These are phyloP conservation scores for Artemisia tridentata DNA, from an alignment of 129 eudicot species.

Conservation along the genomic window DNA sequence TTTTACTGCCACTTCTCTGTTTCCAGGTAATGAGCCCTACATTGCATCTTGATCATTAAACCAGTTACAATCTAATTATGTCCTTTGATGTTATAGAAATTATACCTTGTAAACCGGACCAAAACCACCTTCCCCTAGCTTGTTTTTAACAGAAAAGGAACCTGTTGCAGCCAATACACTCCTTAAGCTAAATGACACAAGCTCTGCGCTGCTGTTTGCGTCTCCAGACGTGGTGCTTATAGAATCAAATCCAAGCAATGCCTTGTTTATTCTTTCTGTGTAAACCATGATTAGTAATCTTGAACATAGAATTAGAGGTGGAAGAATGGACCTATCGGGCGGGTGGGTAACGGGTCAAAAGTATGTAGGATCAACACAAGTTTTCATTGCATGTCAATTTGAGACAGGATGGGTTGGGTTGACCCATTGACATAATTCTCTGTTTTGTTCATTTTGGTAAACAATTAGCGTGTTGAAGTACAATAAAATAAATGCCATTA, in stretches of 20 bases:
- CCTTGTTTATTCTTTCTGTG: constrained; percentile 23
- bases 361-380: neutral
- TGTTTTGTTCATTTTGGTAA: neutral
- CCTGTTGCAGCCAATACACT: constrained; percentile 33
- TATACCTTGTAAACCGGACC: constrained; percentile 26
- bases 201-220: constrained; percentile 28
- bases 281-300: neutral
- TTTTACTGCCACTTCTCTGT: constrained; percentile 35
- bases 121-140: constrained; percentile 43
- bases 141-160: constrained; percentile 27
- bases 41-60: neutral
- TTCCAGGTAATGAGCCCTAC: constrained; percentile 38
- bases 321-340: no score
- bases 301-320: no score
- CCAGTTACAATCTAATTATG: neutral
- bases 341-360: no score
- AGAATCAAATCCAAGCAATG: constrained; percentile 26
- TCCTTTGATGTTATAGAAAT: no score
- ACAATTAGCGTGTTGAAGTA: neutral
- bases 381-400: neutral
- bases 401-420: neutral
- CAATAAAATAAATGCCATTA: no score
- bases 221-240: constrained; percentile 23
- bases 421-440: neutral
- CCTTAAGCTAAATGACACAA: constrained; percentile 36